A percentile compares a stretch with the other conserved stretches of the same genome.
These are phyloP conservation scores for Epicoccum nigrum DNA, from an alignment of 2,329 filamentous ascomycete genomes.

Conservation along the genomic window DNA sequence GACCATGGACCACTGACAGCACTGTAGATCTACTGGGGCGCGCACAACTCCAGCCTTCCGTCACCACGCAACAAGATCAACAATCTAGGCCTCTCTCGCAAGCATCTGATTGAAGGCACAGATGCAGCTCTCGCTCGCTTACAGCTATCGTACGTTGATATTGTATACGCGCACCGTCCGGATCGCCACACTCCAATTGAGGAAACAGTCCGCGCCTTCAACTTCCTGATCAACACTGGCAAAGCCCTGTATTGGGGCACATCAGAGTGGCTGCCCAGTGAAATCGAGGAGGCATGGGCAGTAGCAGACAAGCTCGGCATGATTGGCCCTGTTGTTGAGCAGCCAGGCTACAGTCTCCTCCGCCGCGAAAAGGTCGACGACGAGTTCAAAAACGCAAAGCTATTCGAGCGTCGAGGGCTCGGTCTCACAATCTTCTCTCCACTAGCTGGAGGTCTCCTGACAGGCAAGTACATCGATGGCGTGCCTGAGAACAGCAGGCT, in stretches of 20 bases:
- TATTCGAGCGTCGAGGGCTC: conserved; percentile 61
- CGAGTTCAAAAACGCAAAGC: conserved; percentile 58
- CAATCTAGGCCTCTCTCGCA: conserved; percentile 71
- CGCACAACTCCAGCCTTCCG: conserved; percentile 53
- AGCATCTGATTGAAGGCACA: conserved; percentile 73
- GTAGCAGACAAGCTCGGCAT: conserved; percentile 66
- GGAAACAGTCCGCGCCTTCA: conserved; percentile 74
- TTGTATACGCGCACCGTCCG: conserved; percentile 73
- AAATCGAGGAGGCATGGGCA: conserved; percentile 65
- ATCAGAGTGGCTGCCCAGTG: conserved; percentile 63
- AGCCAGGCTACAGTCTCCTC: conserved; percentile 65
- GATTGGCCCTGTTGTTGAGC: conserved; percentile 59
- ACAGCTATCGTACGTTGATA: conserved; percentile 67
- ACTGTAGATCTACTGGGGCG: conserved; percentile 67
- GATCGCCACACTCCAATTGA: conserved; percentile 73
- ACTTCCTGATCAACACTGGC: conserved; percentile 69
- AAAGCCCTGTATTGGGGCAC: conserved; percentile 73
- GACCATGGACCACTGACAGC: neutral
- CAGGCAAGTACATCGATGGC: conserved; percentile 66
- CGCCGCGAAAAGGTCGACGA: conserved; percentile 64
- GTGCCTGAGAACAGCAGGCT: conserved; percentile 57
- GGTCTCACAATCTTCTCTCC: conserved; percentile 63
- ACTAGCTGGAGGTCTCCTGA: conserved; percentile 62
- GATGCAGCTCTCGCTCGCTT: conserved; percentile 65
- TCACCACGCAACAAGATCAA: conserved; percentile 65